Percentiles rank a stretch among this genome's conserved stretches.
phyloP scores from a whole-genome alignment of 768 basidiomycete species.

The Epithele typhae region DNA sequence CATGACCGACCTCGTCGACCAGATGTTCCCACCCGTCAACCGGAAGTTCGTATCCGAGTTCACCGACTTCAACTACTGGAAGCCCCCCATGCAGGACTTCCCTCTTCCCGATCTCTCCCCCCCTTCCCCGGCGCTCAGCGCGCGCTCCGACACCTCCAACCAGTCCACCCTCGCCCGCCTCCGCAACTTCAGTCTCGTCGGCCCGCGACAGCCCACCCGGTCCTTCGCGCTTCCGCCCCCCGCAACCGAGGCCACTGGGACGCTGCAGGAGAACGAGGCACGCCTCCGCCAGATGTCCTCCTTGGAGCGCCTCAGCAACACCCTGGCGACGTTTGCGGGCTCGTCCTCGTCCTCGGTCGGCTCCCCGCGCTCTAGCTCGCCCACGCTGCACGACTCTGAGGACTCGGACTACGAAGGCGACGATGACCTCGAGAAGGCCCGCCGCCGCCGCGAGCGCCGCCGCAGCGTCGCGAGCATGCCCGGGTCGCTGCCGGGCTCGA shows the following conservation, averaged over 20 bases:
- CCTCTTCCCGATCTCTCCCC: constrained; percentile 77
- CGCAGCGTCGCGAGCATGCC: constrained; percentile 84
- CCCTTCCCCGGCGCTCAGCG: constrained; percentile 91
- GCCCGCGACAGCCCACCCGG: constrained; percentile 35
- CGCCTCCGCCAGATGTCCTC: constrained; percentile 72
- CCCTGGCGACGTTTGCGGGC: constrained; percentile 45
- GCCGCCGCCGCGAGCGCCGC: constrained; percentile 40
- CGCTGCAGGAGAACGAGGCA: constrained; percentile 20
- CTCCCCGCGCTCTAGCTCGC: constrained; percentile 54
- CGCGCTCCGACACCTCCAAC: constrained; percentile 83
- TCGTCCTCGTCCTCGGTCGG: constrained; percentile 35
- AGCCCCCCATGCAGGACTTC: constrained; percentile 71
- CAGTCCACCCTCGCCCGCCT: constrained; percentile 70
- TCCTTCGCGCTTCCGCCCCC: constrained; percentile 28
- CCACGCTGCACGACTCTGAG: constrained; percentile 48
- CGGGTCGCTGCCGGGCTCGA: constrained; percentile 57
- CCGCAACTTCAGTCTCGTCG: constrained; percentile 74
- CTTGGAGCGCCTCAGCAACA: constrained; percentile 64
- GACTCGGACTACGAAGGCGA: constrained; percentile 40
- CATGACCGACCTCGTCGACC: constrained; percentile 99
- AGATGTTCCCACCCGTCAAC: constrained; percentile 97
- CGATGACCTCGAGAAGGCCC: constrained; percentile 34
- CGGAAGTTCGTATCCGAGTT: constrained; percentile 85
- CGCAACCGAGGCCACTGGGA: constrained; percentile 19
- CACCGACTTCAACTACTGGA: constrained; percentile 98